A percentile compares a stretch with the other conserved stretches of the same genome.
These are phyloP conservation scores for Saksenaea oblongispora DNA, from an alignment of 371 early-diverging fungal genomes.

Conservation along the genomic window DNA sequence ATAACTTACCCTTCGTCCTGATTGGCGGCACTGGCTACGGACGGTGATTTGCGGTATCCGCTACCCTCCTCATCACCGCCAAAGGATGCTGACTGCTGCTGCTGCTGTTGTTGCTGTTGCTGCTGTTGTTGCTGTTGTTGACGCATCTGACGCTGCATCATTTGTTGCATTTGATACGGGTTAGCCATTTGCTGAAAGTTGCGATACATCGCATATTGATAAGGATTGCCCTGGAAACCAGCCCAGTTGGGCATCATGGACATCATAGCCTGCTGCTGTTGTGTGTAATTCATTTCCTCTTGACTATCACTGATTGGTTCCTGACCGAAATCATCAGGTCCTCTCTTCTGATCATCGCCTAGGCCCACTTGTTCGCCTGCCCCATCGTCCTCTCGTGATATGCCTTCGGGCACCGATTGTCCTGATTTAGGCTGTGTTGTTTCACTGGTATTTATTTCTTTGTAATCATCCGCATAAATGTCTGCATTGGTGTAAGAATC, in stretches of 20 bases:
- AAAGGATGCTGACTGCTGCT: slow-evolving; percentile 11
- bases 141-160: slow-evolving; percentile 35
- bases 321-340: not conserved
- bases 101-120: slow-evolving; percentile 19
- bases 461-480: slow-evolving; percentile 34
- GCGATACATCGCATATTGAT: slow-evolving; percentile 31
- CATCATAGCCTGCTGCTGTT: slow-evolving; percentile 12
- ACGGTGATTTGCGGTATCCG: slow-evolving; percentile 9
- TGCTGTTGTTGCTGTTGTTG: slow-evolving; percentile 23
- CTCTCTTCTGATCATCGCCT: slow-evolving; percentile 5
- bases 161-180: slow-evolving; percentile 42
- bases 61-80: slow-evolving; percentile 11
- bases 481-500: slow-evolving; percentile 25
- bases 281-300: slow-evolving; percentile 12
- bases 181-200: slow-evolving; percentile 34
- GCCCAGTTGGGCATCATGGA: slow-evolving; percentile 24
- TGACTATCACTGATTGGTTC: not conserved
- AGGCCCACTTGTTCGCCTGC: not conserved
- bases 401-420: not conserved
- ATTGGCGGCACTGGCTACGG: slow-evolving; percentile 34
- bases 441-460: slow-evolving; percentile 16
- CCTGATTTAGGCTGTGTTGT: slow-evolving; percentile 5
- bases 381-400: not conserved
- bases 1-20: slow-evolving; percentile 62
- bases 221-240: slow-evolving; percentile 17